Evolutionary conservation across 805 yeast genomes (phyloP), one percentile per base, ranked within the genome.

Genomic region (Candida easanensis): DNA sequence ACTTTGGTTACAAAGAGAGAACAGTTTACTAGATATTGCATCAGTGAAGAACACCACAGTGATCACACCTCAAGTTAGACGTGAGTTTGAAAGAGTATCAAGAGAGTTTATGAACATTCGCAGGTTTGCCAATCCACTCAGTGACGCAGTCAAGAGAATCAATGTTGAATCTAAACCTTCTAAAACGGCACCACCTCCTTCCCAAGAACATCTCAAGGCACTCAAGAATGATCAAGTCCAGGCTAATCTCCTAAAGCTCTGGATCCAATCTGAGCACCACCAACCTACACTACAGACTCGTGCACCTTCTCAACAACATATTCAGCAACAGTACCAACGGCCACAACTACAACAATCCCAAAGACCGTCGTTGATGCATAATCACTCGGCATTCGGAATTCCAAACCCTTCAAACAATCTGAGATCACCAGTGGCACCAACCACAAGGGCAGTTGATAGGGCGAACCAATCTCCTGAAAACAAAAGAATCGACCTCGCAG

Each of bases 1-100:
- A 49, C 71, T 88, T 39, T 87, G 95, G 95, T 66, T 88, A 26
- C 95, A 85, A 60, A 70, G 91, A 50, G 91, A 85, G 51, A 82
- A 78, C 53, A 79, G 87, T 3, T 66, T 84, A 33, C 66, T 82
- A 65, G 90, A 83, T 58, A 62, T 81, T 7, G 45, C 58, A 1
- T 35, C 43, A 35, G 26, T 44, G 22, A 53, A 50, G 33, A 42
- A 42, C 25, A 21, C 46, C 7, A 48, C 44, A 31, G 39, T 34
- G 4, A 39, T 36, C 11, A 75, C 65, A 38, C 66, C 82, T 17
- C 83, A 77, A 48, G 72, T 78, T 7, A 73, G 87, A 51, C 74
- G 88, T n/a, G 93, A 85, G 57, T 84, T 80, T 56, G 96, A 88
- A 60, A 71, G 87, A 48, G 73, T 85, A 25, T 78, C 89, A 13